A percentile compares a stretch with the other conserved stretches of the same genome.
These are phyloP conservation scores for Fusarium sterilihyphosum DNA, from an alignment of 2,329 filamentous ascomycete species.

Conservation along the genomic window DNA sequence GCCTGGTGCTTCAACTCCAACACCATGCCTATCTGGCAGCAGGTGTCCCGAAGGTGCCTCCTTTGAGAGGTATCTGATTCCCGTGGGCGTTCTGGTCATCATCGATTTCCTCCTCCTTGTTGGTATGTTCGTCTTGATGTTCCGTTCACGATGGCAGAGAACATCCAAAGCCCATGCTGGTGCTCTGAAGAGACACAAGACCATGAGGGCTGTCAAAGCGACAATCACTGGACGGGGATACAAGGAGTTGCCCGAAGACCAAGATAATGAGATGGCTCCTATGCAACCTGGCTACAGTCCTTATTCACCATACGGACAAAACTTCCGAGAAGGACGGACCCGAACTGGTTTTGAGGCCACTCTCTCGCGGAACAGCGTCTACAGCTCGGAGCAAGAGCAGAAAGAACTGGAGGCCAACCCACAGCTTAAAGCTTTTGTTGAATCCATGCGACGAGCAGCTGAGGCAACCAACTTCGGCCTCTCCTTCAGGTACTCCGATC, in stretches of 20 bases:
- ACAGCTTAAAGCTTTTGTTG: constrained; percentile 60
- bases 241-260: constrained; percentile 45
- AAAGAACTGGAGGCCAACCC: constrained; percentile 32
- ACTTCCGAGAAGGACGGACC: constrained; percentile 23
- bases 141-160: constrained; percentile 28
- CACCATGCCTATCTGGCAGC: constrained; percentile 58
- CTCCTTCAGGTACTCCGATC: constrained; percentile 61
- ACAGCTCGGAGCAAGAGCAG: constrained; percentile 38
- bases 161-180: constrained; percentile 23
- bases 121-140: constrained; percentile 36
- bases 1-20: constrained; percentile 58
- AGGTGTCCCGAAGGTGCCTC: constrained; percentile 56
- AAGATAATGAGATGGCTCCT: constrained; percentile 50
- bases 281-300: constrained; percentile 46
- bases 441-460: constrained; percentile 62
- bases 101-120: constrained; percentile 55
- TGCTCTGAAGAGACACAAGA: constrained; percentile 33
- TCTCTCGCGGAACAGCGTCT: constrained; percentile 46
- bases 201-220: constrained; percentile 45
- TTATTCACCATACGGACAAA: constrained; percentile 18
- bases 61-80: constrained; percentile 55
- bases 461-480: constrained; percentile 62
- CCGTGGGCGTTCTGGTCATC: constrained; percentile 53
- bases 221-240: constrained; percentile 46
- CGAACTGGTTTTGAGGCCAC: constrained; percentile 52